phyloP scores from a whole-genome alignment of 208 protist genomes.

The Wallacemonas sp. region DNA sequence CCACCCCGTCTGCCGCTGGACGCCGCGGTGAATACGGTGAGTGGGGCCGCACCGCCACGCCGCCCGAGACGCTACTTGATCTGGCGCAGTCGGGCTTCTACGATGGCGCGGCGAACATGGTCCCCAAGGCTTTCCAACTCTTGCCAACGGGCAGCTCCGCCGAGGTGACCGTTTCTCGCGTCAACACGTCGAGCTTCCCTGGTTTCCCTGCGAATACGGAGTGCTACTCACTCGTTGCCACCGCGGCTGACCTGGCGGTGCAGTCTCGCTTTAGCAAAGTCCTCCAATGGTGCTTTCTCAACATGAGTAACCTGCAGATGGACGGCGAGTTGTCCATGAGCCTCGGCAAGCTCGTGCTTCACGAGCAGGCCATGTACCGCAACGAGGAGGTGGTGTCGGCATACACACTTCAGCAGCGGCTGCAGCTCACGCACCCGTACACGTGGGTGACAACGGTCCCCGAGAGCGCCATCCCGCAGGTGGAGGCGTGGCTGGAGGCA shows the following conservation, averaged over 20 bases:
- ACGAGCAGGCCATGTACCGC: constrained; percentile 33
- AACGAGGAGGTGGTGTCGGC: constrained; percentile 67
- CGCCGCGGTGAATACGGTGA: constrained; percentile 38
- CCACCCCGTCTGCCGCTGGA: not conserved
- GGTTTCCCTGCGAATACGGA: constrained; percentile 86
- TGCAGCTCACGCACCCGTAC: constrained; percentile 85
- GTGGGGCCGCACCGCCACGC: constrained; percentile 44
- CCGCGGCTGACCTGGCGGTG: constrained; percentile 57
- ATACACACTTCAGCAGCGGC: constrained; percentile 87
- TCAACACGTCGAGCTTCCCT: constrained; percentile 90
- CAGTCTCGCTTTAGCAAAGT: constrained; percentile 86
- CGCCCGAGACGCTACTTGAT: constrained; percentile 82
- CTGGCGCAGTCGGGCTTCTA: constrained; percentile 88
- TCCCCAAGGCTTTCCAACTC: constrained; percentile 89
- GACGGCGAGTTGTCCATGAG: constrained; percentile 82
- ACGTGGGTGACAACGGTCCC: constrained; percentile 72
- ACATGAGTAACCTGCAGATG: constrained; percentile 91
- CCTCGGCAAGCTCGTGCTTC: constrained; percentile 80
- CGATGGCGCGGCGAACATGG: constrained; percentile 73
- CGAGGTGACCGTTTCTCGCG: constrained; percentile 77
- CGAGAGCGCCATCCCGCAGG: constrained; percentile 36
- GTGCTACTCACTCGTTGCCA: constrained; percentile 83
- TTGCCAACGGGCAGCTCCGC: constrained; percentile 64
- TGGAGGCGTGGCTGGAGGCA: constrained; percentile 49
- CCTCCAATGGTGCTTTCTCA: constrained; percentile 91